Evolutionary conservation across 768 basidiomycete species (phyloP), one percentile per base, ranked within the genome.

Genomic region (Tulasnella sp.): DNA sequence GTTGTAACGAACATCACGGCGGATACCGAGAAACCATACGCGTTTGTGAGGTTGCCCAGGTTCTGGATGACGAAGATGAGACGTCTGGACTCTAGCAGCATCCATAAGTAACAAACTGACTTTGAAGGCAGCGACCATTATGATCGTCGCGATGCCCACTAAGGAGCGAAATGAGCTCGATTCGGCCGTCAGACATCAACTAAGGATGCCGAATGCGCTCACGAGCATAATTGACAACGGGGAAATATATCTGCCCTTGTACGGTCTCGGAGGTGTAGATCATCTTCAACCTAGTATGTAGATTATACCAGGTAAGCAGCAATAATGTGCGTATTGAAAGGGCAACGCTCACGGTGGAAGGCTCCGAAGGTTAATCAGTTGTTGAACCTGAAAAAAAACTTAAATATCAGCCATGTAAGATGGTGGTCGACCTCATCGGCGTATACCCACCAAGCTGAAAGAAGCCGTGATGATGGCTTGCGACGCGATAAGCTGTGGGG

Each of bases 391-490:
- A 15, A 38, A 5, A 38, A 38, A 15, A 38, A 15, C n/a, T n/a
- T n/a, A n/a, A 15, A 15, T 38, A 38, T 38, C 34, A 38, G 34
- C 15, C n/a, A n/a, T n/a, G n/a, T n/a, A n/a, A n/a, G n/a, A n/a
- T n/a, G 15, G 19, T 22, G 21, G 2, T 21, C 2, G 19, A 38
- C 31, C n/a, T 25, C 8, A n/a, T 8, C 29, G 9, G 60, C 7
- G 42, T 19, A 22, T 10, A 1, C 46, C 1, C 29, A 62, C 61
- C 38, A 73, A 62, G 8, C 66, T 67, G 63, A 73, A 85, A 0
- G 81, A 79, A 0, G 81, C 84, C 0, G 82, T 82, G 64, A 85
- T 84, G 75, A 85, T 75, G 8, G 83, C 80, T 69, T 82, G 80
- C 3, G 81, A 82, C 7, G 81, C 82, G 43, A 82, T 75, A 50